Evolutionary conservation across 768 basidiomycete species (phyloP).

Genomic region (Candolleomyces aberdarensis): DNA sequence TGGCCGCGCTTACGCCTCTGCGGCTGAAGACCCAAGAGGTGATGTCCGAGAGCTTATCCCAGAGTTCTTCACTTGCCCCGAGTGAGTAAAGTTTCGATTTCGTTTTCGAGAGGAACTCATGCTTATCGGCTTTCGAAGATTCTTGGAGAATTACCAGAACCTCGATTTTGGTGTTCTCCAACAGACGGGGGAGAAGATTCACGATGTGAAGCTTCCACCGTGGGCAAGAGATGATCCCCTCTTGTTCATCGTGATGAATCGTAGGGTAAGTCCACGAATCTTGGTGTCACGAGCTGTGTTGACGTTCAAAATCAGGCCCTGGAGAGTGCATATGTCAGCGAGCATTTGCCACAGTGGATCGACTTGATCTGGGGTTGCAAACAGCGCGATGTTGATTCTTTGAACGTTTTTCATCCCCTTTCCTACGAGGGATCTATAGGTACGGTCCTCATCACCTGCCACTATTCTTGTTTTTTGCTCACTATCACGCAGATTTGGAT

Average conservation of each 20-base stretch:
- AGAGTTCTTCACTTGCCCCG: constrained; percentile 82
- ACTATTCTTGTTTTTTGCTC: not conserved
- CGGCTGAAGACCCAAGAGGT: constrained; percentile 80
- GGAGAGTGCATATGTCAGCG: constrained; percentile 85
- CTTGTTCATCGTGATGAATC: constrained; percentile 76
- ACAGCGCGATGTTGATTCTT: constrained; percentile 70
- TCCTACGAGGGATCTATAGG: constrained; percentile 92
- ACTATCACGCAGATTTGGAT: constrained; percentile 63
- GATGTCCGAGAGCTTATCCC: constrained; percentile 94
- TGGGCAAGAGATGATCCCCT: constrained; percentile 88
- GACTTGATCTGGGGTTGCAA: constrained; percentile 91
- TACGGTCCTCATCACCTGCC: constrained; percentile 20
- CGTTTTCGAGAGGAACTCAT: not conserved
- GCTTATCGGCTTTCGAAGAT: constrained; percentile 43
- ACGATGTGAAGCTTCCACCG: constrained; percentile 84
- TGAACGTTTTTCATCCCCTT: constrained; percentile 90
- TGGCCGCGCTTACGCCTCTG: constrained; percentile 78
- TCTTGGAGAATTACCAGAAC: constrained; percentile 76
- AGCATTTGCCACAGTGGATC: constrained; percentile 84
- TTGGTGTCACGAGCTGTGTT: not conserved
- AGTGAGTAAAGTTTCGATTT: constrained; percentile 39
- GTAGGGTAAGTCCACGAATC: constrained; percentile 46
- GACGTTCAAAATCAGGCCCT: constrained; percentile 54
- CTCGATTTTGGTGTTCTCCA: constrained; percentile 79
- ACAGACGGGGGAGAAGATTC: constrained; percentile 72